Conservation (phyloP, 169 alveolate species). For the Blepharisma undulans region DNA sequence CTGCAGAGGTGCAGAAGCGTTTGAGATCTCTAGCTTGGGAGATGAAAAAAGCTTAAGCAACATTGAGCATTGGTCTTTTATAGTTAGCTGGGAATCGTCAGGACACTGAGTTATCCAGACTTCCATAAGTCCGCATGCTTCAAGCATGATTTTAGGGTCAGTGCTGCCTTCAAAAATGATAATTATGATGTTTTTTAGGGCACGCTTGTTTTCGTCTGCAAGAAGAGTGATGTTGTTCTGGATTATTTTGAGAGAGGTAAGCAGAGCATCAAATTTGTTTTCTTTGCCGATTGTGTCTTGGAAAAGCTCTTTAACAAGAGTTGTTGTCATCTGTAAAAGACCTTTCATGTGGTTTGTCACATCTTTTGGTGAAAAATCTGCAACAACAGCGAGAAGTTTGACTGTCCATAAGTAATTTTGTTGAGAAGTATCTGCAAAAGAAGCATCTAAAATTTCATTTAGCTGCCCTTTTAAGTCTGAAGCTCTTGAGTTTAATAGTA, state of each 20-base stretch:
- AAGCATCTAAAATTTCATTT: conserved; percentile 1
- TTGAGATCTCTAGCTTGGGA: conserved; percentile 6
- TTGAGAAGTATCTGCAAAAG: not conserved
- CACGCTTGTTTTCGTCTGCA: not conserved
- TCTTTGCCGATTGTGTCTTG: not conserved
- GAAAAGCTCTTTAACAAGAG: not conserved
- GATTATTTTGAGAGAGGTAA: not conserved
- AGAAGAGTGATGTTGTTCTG: not conserved
- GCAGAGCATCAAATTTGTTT: conserved; percentile 20
- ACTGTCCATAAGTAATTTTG: conserved; percentile 16
- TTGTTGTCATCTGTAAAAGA: not conserved
- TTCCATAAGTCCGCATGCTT: conserved; percentile 19
- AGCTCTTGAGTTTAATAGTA: not conserved
- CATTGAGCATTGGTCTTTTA: conserved; percentile 28
- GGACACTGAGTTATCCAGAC: not conserved
- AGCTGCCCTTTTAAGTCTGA: conserved; percentile 18
- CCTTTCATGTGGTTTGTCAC: conserved; percentile 27
- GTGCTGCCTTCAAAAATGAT: not conserved
- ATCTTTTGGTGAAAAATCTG: not conserved
- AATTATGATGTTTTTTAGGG: not conserved
- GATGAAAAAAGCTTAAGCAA: not conserved
- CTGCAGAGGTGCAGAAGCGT: conserved; percentile 5
- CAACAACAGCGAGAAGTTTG: not conserved
- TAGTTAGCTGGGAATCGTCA: not conserved
- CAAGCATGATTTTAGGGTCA: not conserved